Evolutionary conservation across 2,329 filamentous ascomycete genomes (phyloP), one percentile per base, ranked within the genome.

Genomic region (Alternaria sp.): DNA sequence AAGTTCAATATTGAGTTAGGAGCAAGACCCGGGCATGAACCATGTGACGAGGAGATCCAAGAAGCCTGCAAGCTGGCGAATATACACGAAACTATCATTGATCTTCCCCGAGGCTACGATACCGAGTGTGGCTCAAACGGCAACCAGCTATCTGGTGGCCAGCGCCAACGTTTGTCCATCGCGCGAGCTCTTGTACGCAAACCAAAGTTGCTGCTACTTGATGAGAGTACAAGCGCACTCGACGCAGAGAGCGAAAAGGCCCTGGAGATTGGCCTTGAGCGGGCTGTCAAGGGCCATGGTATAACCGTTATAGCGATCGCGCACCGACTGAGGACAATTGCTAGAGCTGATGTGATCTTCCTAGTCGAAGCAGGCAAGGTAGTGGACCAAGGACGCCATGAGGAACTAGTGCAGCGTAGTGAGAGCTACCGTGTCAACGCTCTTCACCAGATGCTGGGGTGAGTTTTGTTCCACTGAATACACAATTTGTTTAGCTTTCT

Each of bases 21-120:
- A 37, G 82, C 84, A 2, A 79, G 81, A 1, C 87, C 86, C 1
- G 83, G 80, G 11, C 78, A 83, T 39, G 81, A 84, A 33, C 84
- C 84, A 1, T 84, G 82, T 0, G 79, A 86, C 42, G 83, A 80
- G 8, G 88, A 90, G 45, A 87, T 91, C 44, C 82, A 88, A 62
- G 84, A 86, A 52, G 89, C 89, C 0, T 91, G 88, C 70, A 83
- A 83, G 56, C 77, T 89, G 14, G 88, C 88, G 34, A 89, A 90
- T 69, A 90, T 92, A 61, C 88, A 91, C 75, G 86, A 91, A 26
- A 86, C 85, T 24, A 89, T 92, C 65, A 77, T 80, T 56, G 77
- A 81, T 0, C 77, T 92, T 14, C 88, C 88, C 0, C 78, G 88
- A 13, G 87, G 88, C 0, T 91, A 91, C 69, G 77, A 88, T 11